A percentile compares a stretch with the other conserved stretches of the same genome.
Evolutionary conservation across 2,329 filamentous ascomycete genomes (phyloP).

Genomic region (Monilinia laxa): DNA sequence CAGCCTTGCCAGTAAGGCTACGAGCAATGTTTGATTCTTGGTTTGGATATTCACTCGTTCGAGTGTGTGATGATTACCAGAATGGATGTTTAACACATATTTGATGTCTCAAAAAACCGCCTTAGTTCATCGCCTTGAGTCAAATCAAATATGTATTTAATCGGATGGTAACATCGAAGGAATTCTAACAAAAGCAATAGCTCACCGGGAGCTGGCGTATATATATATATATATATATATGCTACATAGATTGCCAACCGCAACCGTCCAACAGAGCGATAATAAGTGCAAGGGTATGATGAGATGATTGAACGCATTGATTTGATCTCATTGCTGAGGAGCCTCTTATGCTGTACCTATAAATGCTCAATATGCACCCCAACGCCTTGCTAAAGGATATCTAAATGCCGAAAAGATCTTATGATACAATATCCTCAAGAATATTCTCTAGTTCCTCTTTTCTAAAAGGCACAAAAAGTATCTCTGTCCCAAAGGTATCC

Average conservation of each 20-base stretch:
- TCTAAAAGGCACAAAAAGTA: slow-evolving; percentile 80
- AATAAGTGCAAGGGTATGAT: neutral
- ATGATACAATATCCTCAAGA: slow-evolving; percentile 65
- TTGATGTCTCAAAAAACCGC: no score
- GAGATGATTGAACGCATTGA: neutral
- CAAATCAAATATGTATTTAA: no score
- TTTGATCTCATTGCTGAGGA: neutral
- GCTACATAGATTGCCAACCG: neutral
- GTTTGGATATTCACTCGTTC: neutral
- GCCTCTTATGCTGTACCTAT: neutral
- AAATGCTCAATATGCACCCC: slow-evolving; percentile 13
- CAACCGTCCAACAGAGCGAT: neutral
- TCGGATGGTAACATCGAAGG: no score
- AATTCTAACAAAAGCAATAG: neutral
- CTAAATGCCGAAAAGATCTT: neutral
- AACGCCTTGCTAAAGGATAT: slow-evolving; percentile 26
- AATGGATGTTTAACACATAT: neutral
- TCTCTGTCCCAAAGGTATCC: slow-evolving; percentile 80
- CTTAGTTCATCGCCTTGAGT: no score
- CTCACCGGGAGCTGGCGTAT: neutral
- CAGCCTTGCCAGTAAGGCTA: slow-evolving; percentile 5
- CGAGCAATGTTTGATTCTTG: neutral
- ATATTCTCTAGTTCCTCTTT: slow-evolving; percentile 87
- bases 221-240: no score
- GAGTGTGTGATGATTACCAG: neutral